Evolutionary conservation across 768 basidiomycete genomes (phyloP).

Genomic region (Mrakia gelida): DNA sequence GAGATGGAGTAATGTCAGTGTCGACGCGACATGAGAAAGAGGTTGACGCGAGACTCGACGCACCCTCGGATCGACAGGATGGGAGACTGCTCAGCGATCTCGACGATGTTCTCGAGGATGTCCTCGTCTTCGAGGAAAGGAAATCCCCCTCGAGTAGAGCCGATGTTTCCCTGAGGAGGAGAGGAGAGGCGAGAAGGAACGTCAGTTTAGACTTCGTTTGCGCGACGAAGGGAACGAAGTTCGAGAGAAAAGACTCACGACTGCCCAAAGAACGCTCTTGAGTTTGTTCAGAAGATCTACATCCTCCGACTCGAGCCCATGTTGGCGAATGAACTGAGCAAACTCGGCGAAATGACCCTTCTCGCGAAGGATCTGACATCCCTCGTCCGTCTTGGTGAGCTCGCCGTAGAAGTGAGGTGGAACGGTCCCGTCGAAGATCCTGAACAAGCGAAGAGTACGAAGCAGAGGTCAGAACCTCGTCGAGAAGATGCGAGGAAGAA

Average conservation of each 20-base stretch:
- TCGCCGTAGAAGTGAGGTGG: constrained; percentile 97
- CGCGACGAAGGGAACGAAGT: background rate
- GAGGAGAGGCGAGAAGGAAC: background rate
- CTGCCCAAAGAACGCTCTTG: constrained; percentile 94
- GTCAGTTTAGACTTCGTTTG: background rate
- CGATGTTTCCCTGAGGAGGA: constrained; percentile 75
- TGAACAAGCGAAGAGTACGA: constrained; percentile 37
- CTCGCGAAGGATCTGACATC: constrained; percentile 83
- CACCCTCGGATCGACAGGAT: constrained; percentile 92
- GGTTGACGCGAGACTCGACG: constrained; percentile 38
- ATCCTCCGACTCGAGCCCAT: constrained; percentile 79
- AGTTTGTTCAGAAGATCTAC: constrained; percentile 76
- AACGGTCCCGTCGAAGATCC: constrained; percentile 77
- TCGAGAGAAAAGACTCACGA: constrained; percentile 57
- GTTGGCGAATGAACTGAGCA: constrained; percentile 79
- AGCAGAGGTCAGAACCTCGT: constrained; percentile 32
- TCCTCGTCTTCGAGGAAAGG: constrained; percentile 94
- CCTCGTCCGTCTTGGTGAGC: constrained; percentile 92
- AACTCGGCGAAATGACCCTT: constrained; percentile 89
- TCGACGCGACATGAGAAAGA: too few relatives aligned
- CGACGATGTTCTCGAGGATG: constrained; percentile 79
- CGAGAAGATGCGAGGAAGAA: background rate
- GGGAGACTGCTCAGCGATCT: constrained; percentile 82
- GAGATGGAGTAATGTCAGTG: background rate
- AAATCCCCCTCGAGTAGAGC: constrained; percentile 82